phyloP scores from a whole-genome alignment of 805 yeast species.

The Yamadazyma insecticola region DNA sequence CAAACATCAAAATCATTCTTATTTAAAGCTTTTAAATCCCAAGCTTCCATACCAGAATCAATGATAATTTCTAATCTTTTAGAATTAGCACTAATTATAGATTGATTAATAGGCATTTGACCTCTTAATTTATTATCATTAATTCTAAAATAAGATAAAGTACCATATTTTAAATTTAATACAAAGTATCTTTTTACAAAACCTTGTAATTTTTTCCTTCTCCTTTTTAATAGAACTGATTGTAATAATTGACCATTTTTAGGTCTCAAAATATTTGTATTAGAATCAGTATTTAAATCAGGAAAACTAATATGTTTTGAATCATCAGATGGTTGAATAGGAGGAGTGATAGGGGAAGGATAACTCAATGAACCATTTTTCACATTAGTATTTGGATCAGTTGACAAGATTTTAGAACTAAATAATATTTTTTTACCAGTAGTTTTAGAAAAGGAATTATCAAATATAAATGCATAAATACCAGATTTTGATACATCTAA shows the following conservation, averaged over 20 bases:
- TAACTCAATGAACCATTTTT: no score
- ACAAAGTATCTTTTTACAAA: slow-evolving; percentile 82
- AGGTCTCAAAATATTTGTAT: slow-evolving; percentile 25
- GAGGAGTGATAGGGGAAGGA: slow-evolving; percentile 5
- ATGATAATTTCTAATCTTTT: slow-evolving; percentile 66
- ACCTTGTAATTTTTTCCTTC: slow-evolving; percentile 80
- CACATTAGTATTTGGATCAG: slow-evolving; percentile 1
- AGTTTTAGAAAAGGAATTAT: slow-evolving; percentile 85
- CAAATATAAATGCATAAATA: slow-evolving; percentile 83
- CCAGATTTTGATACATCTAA: slow-evolving; percentile 61
- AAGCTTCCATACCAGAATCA: slow-evolving; percentile 93
- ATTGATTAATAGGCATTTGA: slow-evolving; percentile 79
- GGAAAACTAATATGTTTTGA: slow-evolving; percentile 1
- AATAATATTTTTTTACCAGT: slow-evolving; percentile 78
- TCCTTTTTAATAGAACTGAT: slow-evolving; percentile 73
- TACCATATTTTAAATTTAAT: slow-evolving; percentile 75
- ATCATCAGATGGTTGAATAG: slow-evolving; percentile 3
- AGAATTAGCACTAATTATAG: slow-evolving; percentile 77
- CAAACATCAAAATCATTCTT: slow-evolving; percentile 69
- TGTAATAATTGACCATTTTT: slow-evolving; percentile 70
- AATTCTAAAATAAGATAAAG: slow-evolving; percentile 76
- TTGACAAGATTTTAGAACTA: slow-evolving; percentile 22
- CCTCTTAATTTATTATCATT: slow-evolving; percentile 77
- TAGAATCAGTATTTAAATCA: slow-evolving; percentile 1
- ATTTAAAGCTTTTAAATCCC: slow-evolving; percentile 75